Evolutionary conservation across 2,329 filamentous ascomycete species (phyloP), one percentile per base, ranked within the genome.

Genomic region (Xylaria sp.): DNA sequence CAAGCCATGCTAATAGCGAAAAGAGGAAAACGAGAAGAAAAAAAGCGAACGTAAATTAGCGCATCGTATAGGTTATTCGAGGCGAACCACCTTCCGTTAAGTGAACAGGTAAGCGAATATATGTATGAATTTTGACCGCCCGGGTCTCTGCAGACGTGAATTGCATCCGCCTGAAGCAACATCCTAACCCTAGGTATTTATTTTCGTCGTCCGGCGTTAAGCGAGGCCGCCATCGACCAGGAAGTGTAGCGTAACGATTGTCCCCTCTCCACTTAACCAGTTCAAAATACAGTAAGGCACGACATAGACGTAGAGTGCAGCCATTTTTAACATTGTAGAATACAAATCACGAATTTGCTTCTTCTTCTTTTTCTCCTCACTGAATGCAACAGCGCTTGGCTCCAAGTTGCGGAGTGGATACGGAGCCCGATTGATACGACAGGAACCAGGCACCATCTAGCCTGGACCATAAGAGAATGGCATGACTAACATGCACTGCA

Each of bases 371-470:
- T 11, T 51, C 48, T 21, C 51, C 53, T 61, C 45, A 27, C n/a
- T 48, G 24, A 47, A 63, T 69, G 63, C 59, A 60, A 63, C 54
- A 45, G 58, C 36, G 32, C 54, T 51, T 59, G 50, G 67, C 53
- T 51, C 24, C 51, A 56, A 63, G 30, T 19, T 50, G 39, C 34
- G 30, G n/a, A 54, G 62, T 62, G 66, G 66, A 61, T 58, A 65
- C 57, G 21, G 62, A 45, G n/a, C 48, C 61, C 51, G 60, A 68
- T 64, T 68, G 60, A 68, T 64, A 32, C 50, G 27, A 60, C 60
- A 27, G 50, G 56, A 68, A 65, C 62, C 62, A 68, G 61, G 66
- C 66, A 68, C 66, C 45, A 68, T 68, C 66, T 61, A 61, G 57
- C 53, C 61, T 58, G 62, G 60, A 59, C 57, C 30, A 61, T 48